Percentiles rank a stretch among this genome's conserved stretches.
Evolutionary conservation across 768 basidiomycete genomes (phyloP).

Genomic region (Lactarius psammicola): DNA sequence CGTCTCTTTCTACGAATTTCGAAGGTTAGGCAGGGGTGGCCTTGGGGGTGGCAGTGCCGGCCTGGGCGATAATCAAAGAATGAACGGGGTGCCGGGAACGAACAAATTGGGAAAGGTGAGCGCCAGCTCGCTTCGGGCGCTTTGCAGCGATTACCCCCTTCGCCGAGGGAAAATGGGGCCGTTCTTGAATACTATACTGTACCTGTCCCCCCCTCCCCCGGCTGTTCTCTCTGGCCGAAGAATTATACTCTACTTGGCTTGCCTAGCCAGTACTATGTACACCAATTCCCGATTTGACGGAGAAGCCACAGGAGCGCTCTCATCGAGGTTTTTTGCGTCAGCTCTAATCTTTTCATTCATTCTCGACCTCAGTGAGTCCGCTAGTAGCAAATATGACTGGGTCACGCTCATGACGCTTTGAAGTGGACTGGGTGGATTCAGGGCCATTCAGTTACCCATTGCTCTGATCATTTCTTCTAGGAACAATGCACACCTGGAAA

Average conservation of each 20-base stretch:
- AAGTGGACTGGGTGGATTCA: background rate
- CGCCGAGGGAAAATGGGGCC: constrained; percentile 33
- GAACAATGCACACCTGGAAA: background rate
- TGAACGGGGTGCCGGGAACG: constrained; percentile 54
- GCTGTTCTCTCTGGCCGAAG: background rate
- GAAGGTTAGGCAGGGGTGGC: constrained; percentile 49
- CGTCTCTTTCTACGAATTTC: constrained; percentile 67
- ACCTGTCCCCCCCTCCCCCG: constrained; percentile 25
- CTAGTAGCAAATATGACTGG: background rate
- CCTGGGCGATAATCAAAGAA: constrained; percentile 63
- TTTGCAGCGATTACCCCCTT: constrained; percentile 31
- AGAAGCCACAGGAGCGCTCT: background rate
- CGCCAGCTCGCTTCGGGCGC: background rate
- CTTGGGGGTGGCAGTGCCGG: constrained; percentile 44
- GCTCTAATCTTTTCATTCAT: background rate
- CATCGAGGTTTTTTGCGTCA: constrained; percentile 23
- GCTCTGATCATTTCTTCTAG: constrained; percentile 27
- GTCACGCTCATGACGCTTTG: background rate
- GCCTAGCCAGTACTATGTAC: constrained; percentile 1
- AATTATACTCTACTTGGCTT: too few relatives aligned
- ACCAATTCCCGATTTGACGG: constrained; percentile 1
- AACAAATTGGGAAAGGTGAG: constrained; percentile 36
- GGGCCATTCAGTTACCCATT: constrained; percentile 32
- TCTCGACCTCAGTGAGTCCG: background rate
- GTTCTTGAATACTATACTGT: background rate